phyloP scores from a whole-genome alignment of 2,329 filamentous ascomycete genomes.

The Hypoxylon sp. region DNA sequence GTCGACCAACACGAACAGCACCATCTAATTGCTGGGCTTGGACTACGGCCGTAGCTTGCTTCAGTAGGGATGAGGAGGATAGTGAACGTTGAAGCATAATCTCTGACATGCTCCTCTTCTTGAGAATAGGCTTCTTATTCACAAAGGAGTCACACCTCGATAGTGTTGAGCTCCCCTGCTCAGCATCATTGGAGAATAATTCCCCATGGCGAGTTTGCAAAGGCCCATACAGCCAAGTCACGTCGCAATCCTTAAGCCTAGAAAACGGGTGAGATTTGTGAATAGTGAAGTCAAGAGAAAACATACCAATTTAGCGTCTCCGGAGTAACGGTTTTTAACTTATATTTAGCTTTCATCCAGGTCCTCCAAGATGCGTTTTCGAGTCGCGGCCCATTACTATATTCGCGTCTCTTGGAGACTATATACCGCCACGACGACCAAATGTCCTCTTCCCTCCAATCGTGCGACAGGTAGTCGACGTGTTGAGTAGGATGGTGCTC shows the following conservation, averaged over 20 bases:
- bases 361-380: constrained; percentile 98
- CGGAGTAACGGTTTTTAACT: constrained; percentile 87
- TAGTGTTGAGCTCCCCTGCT: constrained; percentile 57
- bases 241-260: constrained; percentile 96
- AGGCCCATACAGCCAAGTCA: constrained; percentile 97
- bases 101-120: constrained; percentile 97
- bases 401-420: constrained; percentile 80
- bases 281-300: background rate
- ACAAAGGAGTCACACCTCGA: constrained; percentile 74
- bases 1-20: constrained; percentile 61
- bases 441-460: constrained; percentile 95
- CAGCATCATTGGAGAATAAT: constrained; percentile 61
- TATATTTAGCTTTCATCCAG: constrained; percentile 93
- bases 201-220: constrained; percentile 78
- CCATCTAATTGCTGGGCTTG: constrained; percentile 80
- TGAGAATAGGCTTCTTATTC: constrained; percentile 91
- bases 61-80: constrained; percentile 87
- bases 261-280: constrained; percentile 48
- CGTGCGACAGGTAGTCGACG: constrained; percentile 94
- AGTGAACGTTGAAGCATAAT: constrained; percentile 91
- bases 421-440: constrained; percentile 98
- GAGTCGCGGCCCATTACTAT: constrained; percentile 82
- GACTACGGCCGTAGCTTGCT: constrained; percentile 88
- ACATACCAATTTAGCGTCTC: constrained; percentile 93
- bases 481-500: constrained; percentile 82